These are phyloP conservation scores for Malassezia furfur DNA, from an alignment of 1,284 basidiomycete species.

Conservation along the genomic window DNA sequence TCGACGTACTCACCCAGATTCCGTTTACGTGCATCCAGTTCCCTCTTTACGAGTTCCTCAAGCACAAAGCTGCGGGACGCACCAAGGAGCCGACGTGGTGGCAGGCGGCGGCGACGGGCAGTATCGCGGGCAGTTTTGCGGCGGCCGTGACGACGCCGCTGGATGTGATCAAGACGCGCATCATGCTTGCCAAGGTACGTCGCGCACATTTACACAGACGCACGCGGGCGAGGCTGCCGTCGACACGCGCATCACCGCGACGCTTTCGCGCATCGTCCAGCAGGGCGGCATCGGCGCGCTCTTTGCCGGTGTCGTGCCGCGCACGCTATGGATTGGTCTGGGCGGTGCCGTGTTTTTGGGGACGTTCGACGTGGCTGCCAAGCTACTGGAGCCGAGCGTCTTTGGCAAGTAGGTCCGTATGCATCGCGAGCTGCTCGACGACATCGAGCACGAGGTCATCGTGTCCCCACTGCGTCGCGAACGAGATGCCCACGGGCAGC, in stretches of 20 bases:
- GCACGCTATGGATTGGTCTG: conserved; percentile 88
- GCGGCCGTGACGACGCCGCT: conserved; percentile 86
- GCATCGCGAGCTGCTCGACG: conserved; percentile 52
- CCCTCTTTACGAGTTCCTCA: conserved; percentile 85
- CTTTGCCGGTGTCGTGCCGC: conserved; percentile 77
- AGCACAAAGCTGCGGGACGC: conserved; percentile 49
- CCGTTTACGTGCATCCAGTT: conserved; percentile 97
- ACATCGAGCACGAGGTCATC: conserved; percentile 61
- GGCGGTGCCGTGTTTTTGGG: conserved; percentile 95
- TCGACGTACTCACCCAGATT: conserved; percentile 54
- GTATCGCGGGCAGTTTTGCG: conserved; percentile 77
- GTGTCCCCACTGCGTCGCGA: conserved; percentile 82
- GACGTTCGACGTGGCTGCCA: conserved; percentile 61
- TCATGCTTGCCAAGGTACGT: conserved; percentile 68
- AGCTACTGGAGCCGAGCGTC: conserved; percentile 15
- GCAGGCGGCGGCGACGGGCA: conserved; percentile 84
- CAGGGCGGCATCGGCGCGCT: conserved; percentile 67
- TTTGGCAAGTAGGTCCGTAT: conserved; percentile 1
- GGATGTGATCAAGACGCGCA: conserved; percentile 91
- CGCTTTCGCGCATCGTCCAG: conserved; percentile 56
- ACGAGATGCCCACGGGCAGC: conserved; percentile 76
- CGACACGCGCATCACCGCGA: conserved; percentile 37
- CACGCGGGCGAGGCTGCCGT: conserved; percentile 16
- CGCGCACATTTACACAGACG: neutral
- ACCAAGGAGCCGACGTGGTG: conserved; percentile 47